Evolutionary conservation across 2,329 filamentous ascomycete species (phyloP), one percentile per base, ranked within the genome.

Genomic region (Aspergillus terreus): DNA sequence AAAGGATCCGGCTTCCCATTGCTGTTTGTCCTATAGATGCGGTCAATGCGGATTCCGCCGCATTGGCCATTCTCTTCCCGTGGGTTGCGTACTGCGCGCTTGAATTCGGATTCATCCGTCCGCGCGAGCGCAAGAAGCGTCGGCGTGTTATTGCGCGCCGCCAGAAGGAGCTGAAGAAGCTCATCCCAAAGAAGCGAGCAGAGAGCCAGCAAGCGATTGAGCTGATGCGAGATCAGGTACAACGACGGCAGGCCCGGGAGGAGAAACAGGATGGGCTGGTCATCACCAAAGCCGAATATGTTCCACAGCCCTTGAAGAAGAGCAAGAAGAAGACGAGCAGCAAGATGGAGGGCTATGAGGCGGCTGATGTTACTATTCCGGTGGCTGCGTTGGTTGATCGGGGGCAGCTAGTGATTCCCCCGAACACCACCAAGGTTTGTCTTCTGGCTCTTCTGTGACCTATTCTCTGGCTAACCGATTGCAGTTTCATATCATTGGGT

Each of bases 321-420:
- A 65, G 63, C 42, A 49, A 51, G 7, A 59, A 60, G 27, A 49
- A 46, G 23, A 27, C 21, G 14, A 30, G 23, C 15, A 11, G 19
- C 11, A 59, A 56, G 12, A 56, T 53, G 15, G 56, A 50, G 7
- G 63, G 67, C 25, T 52, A 59, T 17, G 61, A 66, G 25, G 53
- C 66, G 3, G 63, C 66, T 12, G 71, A 76, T 60, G 73, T 75
- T 27, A 75, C 72, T 2, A 67, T 74, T 30, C 70, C 73, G 4
- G 66, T 75, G n/a, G 73, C 73, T 49, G 70, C 70, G n/a, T 59
- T 74, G 48, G 73, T 76, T 11, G 70, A 75, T 43, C 66, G 65
- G 32, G 63, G 70, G 19, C 73, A 76, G 55, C 58, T 76, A 46
- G 59, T 66, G 36, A 69, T 76, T 25, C 54, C 69, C n/a, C 56